Evolutionary conservation across 495 filamentous ascomycete species (phyloP), one percentile per base, ranked within the genome.

Genomic region (Aspergillus asperescens): DNA sequence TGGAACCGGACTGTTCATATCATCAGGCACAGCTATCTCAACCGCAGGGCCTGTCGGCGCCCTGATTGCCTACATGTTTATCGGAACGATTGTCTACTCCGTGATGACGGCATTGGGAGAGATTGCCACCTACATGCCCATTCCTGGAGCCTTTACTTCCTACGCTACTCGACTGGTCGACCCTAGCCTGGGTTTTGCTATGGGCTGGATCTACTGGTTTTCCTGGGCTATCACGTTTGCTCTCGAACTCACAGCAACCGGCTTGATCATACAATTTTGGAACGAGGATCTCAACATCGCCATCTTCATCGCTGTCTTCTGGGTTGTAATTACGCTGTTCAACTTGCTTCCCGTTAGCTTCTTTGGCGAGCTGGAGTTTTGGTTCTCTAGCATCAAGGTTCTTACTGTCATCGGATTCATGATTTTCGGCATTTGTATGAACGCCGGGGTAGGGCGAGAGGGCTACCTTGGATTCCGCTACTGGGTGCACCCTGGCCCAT

Each of bases 151-250:
- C 7, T 88, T 90, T 60, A 86, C 87, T 18, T 72, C 85, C 31
- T 91, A 87, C 61, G 85, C 84, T 41, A 77, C 84, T 31, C 79
- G 87, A 37, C 85, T 88, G 49, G 78, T 86, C 50, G 85, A 90
- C 57, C 78, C 80, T 28, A 84, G 84, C 54, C 66, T 92, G 57
- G 87, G 87, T 31, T 90, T 91, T 61, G 81, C 87, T 16, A 83
- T 90, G 64, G 87, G 86, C 23, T 91, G 87, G 86, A 90, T 89
- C 55, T 86, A 81, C 64, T 83, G 80, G 80, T 82, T 81, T 53
- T 70, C 72, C 1, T 74, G 67, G 71, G 75, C 80, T 16, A 82
- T 84, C 31, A 89, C 85, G 0, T 83, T 85, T 54, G 86, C 84
- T 25, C 74, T 88, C n/a, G 87, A 90, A 56, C 78, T 91, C 15